Evolutionary conservation across 176 grass and related monocot species (phyloP).

Genomic region (Dendrocalamus sinicus): DNA sequence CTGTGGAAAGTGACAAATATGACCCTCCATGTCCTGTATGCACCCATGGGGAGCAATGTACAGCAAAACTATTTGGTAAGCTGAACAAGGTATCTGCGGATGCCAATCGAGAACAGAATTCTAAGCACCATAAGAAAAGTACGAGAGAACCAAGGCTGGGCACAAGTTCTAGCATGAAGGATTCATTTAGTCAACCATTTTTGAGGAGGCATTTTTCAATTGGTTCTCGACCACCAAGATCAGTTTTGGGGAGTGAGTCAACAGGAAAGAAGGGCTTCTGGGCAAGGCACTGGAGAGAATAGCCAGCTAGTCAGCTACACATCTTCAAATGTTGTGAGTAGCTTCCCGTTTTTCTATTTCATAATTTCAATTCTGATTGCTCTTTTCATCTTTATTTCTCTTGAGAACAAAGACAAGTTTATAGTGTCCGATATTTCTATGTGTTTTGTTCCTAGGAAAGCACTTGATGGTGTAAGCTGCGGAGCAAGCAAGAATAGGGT

Average conservation of each 20-base stretch:
- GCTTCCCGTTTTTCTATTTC: neutral
- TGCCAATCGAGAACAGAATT: slow-evolving; percentile 29
- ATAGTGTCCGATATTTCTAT: neutral
- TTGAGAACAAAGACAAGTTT: neutral
- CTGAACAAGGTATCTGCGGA: slow-evolving; percentile 47
- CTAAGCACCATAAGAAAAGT: slow-evolving; percentile 32
- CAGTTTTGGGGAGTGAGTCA: slow-evolving; percentile 34
- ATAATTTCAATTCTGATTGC: neutral
- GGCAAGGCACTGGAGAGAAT: slow-evolving; percentile 57
- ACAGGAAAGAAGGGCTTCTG: slow-evolving; percentile 80
- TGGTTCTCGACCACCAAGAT: slow-evolving; percentile 52
- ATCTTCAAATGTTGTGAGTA: slow-evolving; percentile 23
- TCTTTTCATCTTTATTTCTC: slow-evolving; percentile 1
- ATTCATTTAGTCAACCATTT: slow-evolving; percentile 50
- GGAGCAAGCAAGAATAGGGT: neutral
- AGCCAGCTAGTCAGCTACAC: neutral
- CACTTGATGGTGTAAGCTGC: neutral
- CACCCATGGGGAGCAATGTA: slow-evolving; percentile 61
- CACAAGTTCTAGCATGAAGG: slow-evolving; percentile 64
- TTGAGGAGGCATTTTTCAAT: slow-evolving; percentile 67
- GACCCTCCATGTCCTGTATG: slow-evolving; percentile 75
- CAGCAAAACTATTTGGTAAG: slow-evolving; percentile 60
- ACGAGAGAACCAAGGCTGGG: slow-evolving; percentile 47
- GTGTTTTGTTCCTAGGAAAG: neutral
- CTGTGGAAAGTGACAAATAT: slow-evolving; percentile 63